Evolutionary conservation across 139 green algal species (phyloP).

Genomic region (Tetraselmis striata): DNA sequence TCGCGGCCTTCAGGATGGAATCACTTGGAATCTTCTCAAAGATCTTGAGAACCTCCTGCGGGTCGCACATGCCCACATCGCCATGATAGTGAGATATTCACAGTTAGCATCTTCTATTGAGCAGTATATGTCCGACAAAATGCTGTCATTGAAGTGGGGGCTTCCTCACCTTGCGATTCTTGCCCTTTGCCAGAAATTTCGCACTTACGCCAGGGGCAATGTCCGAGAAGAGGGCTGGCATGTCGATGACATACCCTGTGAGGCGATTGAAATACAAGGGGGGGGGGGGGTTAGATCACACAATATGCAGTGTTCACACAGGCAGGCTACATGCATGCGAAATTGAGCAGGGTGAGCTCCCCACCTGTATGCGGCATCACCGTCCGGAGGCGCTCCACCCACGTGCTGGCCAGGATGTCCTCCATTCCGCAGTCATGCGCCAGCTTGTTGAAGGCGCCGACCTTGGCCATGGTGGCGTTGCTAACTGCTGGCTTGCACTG

Average conservation of each 20-base stretch:
- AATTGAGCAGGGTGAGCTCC: too few species aligned
- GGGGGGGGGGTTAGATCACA: too few species aligned
- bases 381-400: neutral
- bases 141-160: too few species aligned
- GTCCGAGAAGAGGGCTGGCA: neutral
- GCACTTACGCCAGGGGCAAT: neutral
- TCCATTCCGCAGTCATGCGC: neutral
- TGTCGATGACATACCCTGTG: neutral
- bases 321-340: too few species aligned
- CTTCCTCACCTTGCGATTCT: neutral
- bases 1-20: slow-evolving; percentile 29
- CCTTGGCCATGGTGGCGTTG: neutral
- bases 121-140: too few species aligned
- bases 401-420: neutral
- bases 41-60: neutral
- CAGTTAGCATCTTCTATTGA: too few species aligned
- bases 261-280: too few species aligned
- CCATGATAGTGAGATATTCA: too few species aligned
- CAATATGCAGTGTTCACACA: too few species aligned
- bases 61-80: too few species aligned
- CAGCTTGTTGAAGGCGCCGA: neutral
- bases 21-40: neutral
- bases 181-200: neutral
- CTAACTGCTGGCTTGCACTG: neutral
- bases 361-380: neutral